Evolutionary conservation across 805 yeast genomes (phyloP).

Genomic region (Barnettozyma californica): DNA sequence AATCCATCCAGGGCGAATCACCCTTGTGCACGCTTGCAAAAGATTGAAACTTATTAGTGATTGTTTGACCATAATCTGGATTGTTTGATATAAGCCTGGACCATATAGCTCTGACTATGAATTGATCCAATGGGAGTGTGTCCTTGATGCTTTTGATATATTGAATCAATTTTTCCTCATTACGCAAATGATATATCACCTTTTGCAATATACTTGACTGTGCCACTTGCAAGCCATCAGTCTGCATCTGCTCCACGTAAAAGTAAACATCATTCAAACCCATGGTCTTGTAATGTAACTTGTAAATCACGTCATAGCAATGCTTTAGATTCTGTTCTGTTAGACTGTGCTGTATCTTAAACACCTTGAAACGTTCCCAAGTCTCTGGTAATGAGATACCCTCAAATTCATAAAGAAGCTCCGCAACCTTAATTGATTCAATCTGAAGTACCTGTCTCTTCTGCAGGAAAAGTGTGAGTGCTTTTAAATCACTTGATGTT

Average conservation of each 20-base stretch:
- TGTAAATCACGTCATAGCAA: slow-evolving; percentile 11
- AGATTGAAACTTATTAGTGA: not conserved
- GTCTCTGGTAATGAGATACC: slow-evolving; percentile 8
- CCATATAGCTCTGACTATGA: slow-evolving; percentile 8
- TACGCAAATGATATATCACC: slow-evolving; percentile 2
- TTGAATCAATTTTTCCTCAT: not conserved
- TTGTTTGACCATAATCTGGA: not conserved
- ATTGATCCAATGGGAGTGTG: slow-evolving; percentile 1
- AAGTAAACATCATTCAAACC: slow-evolving; percentile 7
- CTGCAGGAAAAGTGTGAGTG: slow-evolving; percentile 6
- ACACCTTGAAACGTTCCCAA: slow-evolving; percentile 5
- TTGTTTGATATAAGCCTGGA: not conserved
- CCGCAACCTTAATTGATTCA: slow-evolving; percentile 8
- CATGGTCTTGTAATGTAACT: slow-evolving; percentile 7
- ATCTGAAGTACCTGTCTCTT: slow-evolving; percentile 8
- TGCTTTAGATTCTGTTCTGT: slow-evolving; percentile 6
- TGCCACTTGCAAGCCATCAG: slow-evolving; percentile 6
- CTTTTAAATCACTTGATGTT: not conserved
- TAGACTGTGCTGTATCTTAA: slow-evolving; percentile 1
- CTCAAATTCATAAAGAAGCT: slow-evolving; percentile 4
- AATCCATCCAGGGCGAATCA: slow-evolving; percentile 7
- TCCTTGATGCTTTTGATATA: not conserved
- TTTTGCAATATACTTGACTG: slow-evolving; percentile 3
- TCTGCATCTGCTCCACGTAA: slow-evolving; percentile 9
- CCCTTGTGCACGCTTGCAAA: not conserved